These are phyloP conservation scores for Fusarium virguliforme DNA, from an alignment of 2,329 filamentous ascomycete genomes.

Conservation along the genomic window DNA sequence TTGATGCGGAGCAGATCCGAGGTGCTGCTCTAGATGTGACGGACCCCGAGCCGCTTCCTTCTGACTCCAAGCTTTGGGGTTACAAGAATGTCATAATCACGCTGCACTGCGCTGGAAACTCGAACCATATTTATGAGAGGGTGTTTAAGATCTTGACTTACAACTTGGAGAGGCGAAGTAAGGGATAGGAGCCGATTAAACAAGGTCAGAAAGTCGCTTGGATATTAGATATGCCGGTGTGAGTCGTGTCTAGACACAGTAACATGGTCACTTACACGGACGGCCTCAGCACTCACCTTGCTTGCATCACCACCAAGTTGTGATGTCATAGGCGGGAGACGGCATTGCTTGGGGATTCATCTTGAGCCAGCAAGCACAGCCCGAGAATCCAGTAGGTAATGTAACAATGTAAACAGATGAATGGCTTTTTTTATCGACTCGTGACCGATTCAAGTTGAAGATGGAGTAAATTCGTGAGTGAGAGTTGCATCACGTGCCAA, in stretches of 20 bases:
- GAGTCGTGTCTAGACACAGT: no score
- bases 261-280: background rate
- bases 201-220: slow-evolving; percentile 17
- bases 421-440: background rate
- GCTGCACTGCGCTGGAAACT: slow-evolving; percentile 19
- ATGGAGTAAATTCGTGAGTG: background rate
- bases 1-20: slow-evolving; percentile 13
- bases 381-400: background rate
- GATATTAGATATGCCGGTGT: background rate
- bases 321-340: background rate
- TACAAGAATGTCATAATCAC: slow-evolving; percentile 14
- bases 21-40: slow-evolving; percentile 13
- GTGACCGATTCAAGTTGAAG: background rate
- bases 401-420: background rate
- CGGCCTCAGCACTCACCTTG: background rate
- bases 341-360: background rate
- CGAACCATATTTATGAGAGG: slow-evolving; percentile 20
- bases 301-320: background rate
- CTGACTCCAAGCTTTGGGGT: slow-evolving; percentile 1
- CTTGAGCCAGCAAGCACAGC: background rate
- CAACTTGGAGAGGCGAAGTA: slow-evolving; percentile 10
- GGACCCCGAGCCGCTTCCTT: slow-evolving; percentile 7
- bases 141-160: slow-evolving; percentile 17
- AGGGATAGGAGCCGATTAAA: slow-evolving; percentile 12
- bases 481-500: background rate